A percentile compares a stretch with the other conserved stretches of the same genome.
phyloP scores from a whole-genome alignment of 495 filamentous ascomycete species.

The Penicillium crystallinum region DNA sequence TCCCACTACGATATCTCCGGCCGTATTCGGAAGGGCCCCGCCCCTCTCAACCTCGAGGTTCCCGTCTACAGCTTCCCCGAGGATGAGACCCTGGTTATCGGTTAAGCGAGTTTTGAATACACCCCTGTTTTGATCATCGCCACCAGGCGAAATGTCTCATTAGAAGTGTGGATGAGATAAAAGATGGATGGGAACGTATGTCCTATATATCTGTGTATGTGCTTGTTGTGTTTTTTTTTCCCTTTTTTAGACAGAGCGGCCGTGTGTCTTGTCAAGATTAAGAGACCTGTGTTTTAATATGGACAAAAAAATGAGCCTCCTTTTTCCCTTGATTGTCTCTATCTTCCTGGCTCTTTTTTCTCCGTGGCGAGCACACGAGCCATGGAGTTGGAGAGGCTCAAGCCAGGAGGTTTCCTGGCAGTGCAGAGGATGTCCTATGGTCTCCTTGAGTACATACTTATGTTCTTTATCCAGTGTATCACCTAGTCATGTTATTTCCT shows the following conservation, averaged over 20 bases:
- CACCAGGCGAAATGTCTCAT: constrained; percentile 11
- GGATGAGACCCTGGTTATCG: constrained; percentile 73
- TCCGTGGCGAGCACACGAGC: constrained; percentile 2
- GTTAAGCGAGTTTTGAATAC: constrained; percentile 45
- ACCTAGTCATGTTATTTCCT: constrained; percentile 31
- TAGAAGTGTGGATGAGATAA: constrained; percentile 16
- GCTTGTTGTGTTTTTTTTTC: constrained; percentile 25
- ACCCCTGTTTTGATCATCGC: constrained; percentile 6
- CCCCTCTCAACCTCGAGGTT: constrained; percentile 95
- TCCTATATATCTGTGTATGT: constrained; percentile 30
- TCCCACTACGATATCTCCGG: constrained; percentile 99
- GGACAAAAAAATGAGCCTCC: constrained; percentile 40
- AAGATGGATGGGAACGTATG: constrained; percentile 14
- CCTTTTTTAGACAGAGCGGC: constrained; percentile 40
- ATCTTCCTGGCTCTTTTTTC: constrained; percentile 3
- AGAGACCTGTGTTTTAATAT: constrained; percentile 46
- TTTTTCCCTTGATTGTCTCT: constrained; percentile 24
- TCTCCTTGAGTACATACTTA: constrained; percentile 30
- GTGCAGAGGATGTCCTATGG: constrained; percentile 12
- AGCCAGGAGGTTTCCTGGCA: constrained; percentile 2
- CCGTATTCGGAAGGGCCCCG: constrained; percentile 90
- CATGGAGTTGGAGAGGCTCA: constrained; percentile 1
- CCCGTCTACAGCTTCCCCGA: constrained; percentile 83
- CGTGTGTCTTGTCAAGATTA: constrained; percentile 42
- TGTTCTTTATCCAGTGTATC: constrained; percentile 33